Base-by-base conservation (phyloP, 192 early-diverging fungal genomes). In the Allomyces macrogynus region DNA sequence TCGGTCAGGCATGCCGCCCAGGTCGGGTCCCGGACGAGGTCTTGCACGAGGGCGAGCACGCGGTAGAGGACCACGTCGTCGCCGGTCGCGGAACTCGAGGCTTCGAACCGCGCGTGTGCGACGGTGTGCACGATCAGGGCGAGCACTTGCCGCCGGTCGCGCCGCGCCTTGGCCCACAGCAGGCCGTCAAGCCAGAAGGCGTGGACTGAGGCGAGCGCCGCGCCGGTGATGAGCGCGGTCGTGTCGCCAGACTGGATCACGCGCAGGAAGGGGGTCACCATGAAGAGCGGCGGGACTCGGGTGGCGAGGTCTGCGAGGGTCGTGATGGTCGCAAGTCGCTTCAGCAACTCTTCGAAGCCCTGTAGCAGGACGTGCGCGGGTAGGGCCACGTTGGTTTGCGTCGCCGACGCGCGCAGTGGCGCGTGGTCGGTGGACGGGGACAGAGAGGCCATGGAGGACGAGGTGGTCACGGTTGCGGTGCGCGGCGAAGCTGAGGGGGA, bases 41-140 rank as follows among this genome's bases (percentile, higher is more conserved):
- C 80, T 62, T 86, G 76, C 24, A 95, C 72, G 11, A 99, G 79
- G 24, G 86, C 81, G 26, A 99, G 78, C 63, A 99, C 95, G 68
- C 86, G 84, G 61, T 89, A 75, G 40, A 99, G 78, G 1, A 99
- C 96, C 4, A 91, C 83, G 75, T 99, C 96, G 69, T 99, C 94
- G 7, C 32, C 32, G 0, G 92, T 89, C 0, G 89, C 87, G 4
- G 89, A 82, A 68, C 96, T 92, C 1, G 90, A 90, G 1, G 91
- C 88, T 70, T 94, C 93, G 73, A 99, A 97, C 71, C 93, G 90
- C 74, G 93, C 96, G 69, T 91, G 89, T 1, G 94, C 89, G 14
- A 90, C 93, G 3, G 94, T 85, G 40, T 87, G 80, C 14, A 89
- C 81, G 24, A 92, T 66, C 79, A 90, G 85, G 0, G 90, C 89